phyloP scores from a whole-genome alignment of 768 basidiomycete genomes.

The Hypholoma sublateritium region DNA sequence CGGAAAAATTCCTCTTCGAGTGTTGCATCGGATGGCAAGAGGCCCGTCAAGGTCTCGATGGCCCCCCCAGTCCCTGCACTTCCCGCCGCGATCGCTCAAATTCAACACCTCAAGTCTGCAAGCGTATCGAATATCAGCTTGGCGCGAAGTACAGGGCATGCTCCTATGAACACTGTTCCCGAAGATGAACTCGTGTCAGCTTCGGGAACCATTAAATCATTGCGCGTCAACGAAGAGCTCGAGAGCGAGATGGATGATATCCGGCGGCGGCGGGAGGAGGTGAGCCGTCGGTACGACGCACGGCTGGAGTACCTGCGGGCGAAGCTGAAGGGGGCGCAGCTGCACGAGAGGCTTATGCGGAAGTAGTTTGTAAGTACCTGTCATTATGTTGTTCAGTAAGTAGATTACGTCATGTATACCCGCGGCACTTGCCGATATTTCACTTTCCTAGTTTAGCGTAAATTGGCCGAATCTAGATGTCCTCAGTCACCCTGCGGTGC shows the following conservation, averaged over 20 bases:
- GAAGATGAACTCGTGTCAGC: conserved; percentile 41
- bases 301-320: conserved; percentile 81
- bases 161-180: conserved; percentile 50
- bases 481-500: conserved; percentile 23
- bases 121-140: conserved; percentile 50
- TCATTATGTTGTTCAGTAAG: conserved; percentile 8
- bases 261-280: conserved; percentile 66
- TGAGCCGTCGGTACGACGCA: conserved; percentile 68
- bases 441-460: conserved; percentile 14
- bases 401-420: conserved; percentile 19
- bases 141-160: conserved; percentile 45
- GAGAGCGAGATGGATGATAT: conserved; percentile 72
- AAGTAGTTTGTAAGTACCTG: conserved; percentile 34
- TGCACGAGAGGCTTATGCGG: conserved; percentile 78
- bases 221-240: conserved; percentile 33
- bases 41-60: conserved; percentile 18
- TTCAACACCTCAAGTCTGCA: conserved; percentile 31
- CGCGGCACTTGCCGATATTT: conserved; percentile 27
- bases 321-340: conserved; percentile 78
- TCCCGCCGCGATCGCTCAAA: conserved; percentile 26
- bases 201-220: conserved; percentile 22
- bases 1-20: conserved; percentile 67
- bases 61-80: conserved; percentile 38
- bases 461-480: conserved; percentile 13
- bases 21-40: conserved; percentile 48